Evolutionary conservation across 768 basidiomycete species (phyloP).

Genomic region (Amanita rubescens): DNA sequence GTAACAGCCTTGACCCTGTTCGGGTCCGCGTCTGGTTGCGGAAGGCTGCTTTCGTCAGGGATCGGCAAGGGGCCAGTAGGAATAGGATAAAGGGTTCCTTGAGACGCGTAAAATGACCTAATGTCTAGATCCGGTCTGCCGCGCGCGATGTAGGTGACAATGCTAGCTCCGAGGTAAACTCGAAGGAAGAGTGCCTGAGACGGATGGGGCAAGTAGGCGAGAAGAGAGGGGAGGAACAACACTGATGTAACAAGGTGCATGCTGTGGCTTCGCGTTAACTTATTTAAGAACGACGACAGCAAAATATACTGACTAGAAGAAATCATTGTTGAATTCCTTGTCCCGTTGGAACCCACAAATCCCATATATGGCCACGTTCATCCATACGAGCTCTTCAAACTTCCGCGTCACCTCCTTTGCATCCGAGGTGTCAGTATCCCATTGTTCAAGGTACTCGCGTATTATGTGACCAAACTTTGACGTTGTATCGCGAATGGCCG

Average conservation of each 20-base stretch:
- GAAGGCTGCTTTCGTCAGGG: conserved; percentile 18
- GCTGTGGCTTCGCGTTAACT: too few species aligned
- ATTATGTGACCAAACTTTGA: conserved; percentile 24
- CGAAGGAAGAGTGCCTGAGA: conserved; percentile 52
- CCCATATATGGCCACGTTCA: conserved; percentile 46
- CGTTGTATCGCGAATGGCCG: conserved; percentile 12
- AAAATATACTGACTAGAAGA: conserved; percentile 41
- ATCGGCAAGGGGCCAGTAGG: conserved; percentile 15
- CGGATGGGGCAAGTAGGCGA: too few species aligned
- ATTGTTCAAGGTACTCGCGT: conserved; percentile 20
- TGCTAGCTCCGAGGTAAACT: conserved; percentile 29
- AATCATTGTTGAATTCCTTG: conserved; percentile 44
- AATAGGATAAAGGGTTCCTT: conserved; percentile 6
- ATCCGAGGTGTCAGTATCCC: conserved; percentile 32
- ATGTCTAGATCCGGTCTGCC: conserved; percentile 47
- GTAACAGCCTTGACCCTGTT: conserved; percentile 27
- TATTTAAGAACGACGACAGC: background rate
- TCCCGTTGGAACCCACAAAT: conserved; percentile 41
- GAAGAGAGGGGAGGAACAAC: conserved; percentile 29
- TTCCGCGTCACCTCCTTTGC: conserved; percentile 39
- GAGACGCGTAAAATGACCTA: conserved; percentile 33
- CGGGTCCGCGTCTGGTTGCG: conserved; percentile 6
- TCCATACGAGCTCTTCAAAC: conserved; percentile 58
- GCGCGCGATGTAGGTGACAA: conserved; percentile 50
- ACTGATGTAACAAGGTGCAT: conserved; percentile 64